phyloP scores from a whole-genome alignment of 805 yeast species.

The Metschnikowia corniflorae region DNA sequence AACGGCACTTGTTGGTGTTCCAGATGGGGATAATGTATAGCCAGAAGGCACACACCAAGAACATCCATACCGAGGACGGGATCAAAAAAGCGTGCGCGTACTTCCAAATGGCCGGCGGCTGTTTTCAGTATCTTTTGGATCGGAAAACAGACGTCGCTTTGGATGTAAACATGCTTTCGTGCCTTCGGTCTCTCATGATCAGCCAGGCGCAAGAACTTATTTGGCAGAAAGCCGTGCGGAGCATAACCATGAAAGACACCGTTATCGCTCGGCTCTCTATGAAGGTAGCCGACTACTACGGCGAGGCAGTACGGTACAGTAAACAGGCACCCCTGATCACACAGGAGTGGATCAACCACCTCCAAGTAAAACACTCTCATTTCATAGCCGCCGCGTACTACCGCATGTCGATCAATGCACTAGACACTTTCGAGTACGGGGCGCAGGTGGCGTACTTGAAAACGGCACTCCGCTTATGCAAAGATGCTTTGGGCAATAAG shows the following conservation, averaged over 20 bases:
- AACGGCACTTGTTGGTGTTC: constrained; percentile 58
- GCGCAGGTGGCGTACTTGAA: constrained; percentile 61
- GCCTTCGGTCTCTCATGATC: constrained; percentile 52
- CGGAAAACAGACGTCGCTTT: constrained; percentile 36
- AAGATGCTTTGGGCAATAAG: constrained; percentile 35
- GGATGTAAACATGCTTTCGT: constrained; percentile 45
- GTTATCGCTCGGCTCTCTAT: constrained; percentile 61
- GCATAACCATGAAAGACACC: constrained; percentile 50
- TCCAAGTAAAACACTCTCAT: constrained; percentile 57
- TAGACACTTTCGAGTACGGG: constrained; percentile 56
- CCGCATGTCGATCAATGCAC: constrained; percentile 52
- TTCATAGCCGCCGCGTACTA: constrained; percentile 70
- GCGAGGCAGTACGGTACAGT: constrained; percentile 35
- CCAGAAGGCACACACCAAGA: constrained; percentile 47
- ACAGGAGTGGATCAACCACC: constrained; percentile 62
- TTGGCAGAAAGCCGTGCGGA: constrained; percentile 67
- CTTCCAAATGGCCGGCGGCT: constrained; percentile 73
- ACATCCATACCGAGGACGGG: constrained; percentile 48
- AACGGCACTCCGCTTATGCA: constrained; percentile 38
- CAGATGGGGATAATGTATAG: constrained; percentile 68
- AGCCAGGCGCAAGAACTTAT: constrained; percentile 88
- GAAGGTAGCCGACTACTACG: constrained; percentile 59
- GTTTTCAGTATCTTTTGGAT: constrained; percentile 40
- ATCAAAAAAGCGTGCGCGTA: constrained; percentile 58
- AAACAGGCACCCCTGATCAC: constrained; percentile 45